Evolutionary conservation across 495 filamentous ascomycete species (phyloP), one percentile per base, ranked within the genome.

Genomic region (Trichodelitschia bisporula): DNA sequence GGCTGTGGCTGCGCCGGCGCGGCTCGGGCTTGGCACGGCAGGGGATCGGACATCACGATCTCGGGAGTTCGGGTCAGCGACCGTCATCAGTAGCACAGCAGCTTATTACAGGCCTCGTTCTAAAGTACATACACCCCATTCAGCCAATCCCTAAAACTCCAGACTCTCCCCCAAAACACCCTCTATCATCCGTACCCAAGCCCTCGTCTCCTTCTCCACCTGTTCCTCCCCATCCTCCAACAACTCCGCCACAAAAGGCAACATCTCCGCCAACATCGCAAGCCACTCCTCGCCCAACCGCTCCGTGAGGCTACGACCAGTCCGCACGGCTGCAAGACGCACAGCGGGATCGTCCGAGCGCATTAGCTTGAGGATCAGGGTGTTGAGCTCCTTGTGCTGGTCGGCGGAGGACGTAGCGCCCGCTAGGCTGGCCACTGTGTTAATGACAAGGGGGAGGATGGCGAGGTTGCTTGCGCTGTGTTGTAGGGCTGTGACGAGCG

Each of bases 171-270:
- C 86, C 27, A 93, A 50, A 18, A 83, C 71, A 30, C 59, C 63
- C 51, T 95, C 86, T 41, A 97, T 83, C 49, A 59, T 63, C 50
- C 70, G 66, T 36, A 92, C 77, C 79, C 84, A 86, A 33, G 66
- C 62, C 44, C 74, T 58, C 5, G 77, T 77, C 56, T 92, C 84
- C 40, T 68, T 55, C 58, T 93, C 86, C 23, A 97, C 83, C 15
- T 49, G 56, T 51, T 93, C 84, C 38, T 93, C 79, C 38, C 91
- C 86, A 48, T 97, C 86, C 49, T 97, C 89, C 57, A 86, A 74
- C 37, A 89, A 43, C 51, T 97, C 86, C 36, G 74, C 83, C 30
- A 97, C 86, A 32, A 77, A 75, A 19, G 86, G 86, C 40, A 95
- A 54, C 69, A 92, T 91, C 61, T 97, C 84, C 0, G 83, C 77